phyloP scores from a whole-genome alignment of 1,284 basidiomycete species.

The Stygiomarasmius scandens region DNA sequence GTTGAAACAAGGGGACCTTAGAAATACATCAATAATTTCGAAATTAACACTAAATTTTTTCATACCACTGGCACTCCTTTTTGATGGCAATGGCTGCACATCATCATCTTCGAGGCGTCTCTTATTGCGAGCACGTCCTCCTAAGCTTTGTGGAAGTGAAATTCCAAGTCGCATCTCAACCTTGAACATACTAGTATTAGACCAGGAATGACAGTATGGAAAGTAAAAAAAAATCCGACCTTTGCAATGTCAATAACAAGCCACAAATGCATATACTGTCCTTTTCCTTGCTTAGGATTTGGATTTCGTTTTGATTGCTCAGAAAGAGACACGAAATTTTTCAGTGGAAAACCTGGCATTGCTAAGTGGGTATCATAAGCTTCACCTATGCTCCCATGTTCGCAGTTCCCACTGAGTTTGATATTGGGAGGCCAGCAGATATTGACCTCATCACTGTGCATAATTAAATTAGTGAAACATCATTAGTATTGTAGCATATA shows the following conservation, averaged over 20 bases:
- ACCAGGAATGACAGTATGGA: not conserved
- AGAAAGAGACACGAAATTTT: not conserved
- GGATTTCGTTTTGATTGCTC: not conserved
- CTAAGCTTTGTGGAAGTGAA: too few species aligned
- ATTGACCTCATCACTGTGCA: too few species aligned
- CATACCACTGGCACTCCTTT: too few species aligned
- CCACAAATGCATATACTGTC: not conserved
- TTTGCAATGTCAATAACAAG: not conserved
- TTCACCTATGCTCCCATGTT: not conserved
- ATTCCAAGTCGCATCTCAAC: not conserved
- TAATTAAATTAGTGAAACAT: too few species aligned
- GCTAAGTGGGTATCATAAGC: not conserved
- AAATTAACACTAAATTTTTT: too few species aligned
- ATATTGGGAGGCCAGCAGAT: too few species aligned
- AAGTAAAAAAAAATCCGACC: not conserved
- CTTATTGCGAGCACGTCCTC: too few species aligned
- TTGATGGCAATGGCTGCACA: too few species aligned
- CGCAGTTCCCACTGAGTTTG: not conserved
- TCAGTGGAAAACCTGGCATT: not conserved
- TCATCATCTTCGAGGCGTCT: too few species aligned
- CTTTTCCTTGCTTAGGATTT: not conserved
- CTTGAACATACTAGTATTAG: not conserved
- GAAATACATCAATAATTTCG: too few species aligned
- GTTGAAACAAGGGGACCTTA: too few species aligned
- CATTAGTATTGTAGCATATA: too few species aligned